Evolutionary conservation across 176 grass and related monocot genomes (phyloP), one percentile per base, ranked within the genome.

Genomic region (Calamus simplicifolius): DNA sequence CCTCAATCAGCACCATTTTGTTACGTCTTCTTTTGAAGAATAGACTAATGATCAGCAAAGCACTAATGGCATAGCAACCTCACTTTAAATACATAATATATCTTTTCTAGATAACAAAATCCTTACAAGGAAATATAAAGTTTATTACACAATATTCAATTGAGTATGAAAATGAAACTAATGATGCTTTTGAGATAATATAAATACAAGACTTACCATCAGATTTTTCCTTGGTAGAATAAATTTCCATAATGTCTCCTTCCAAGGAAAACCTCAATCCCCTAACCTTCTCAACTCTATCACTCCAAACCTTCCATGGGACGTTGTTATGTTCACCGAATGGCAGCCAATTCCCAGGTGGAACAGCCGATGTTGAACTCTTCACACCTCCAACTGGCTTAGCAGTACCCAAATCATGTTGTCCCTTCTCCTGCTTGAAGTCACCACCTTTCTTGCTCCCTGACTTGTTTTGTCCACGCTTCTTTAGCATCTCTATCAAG

Each of bases 271-370:
- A 97, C 62, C 93, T 88, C 61, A 80, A 82, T 13, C 28, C 63
- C 66, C 81, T 85, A 67, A 85, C 73, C 29, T 48, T 75, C 73
- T 97, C 87, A 50, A 97, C 87, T 83, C 93, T 97, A 62, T 78
- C 66, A 30, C 84, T 97, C 93, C 93, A 97, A 19, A 19, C 64
- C 74, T 78, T 85, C 93, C 93, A 97, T 59, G 76, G 78, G 68
- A 60, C 48, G 58, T 71, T 74, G 66, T 31, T 66, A 21, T 77
- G 64, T 73, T 78, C 78, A 73, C 48, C 57, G 48, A 53, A 38
- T 1, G 50, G 53, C 51, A 80, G 70, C 78, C 69, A 85, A 43
- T 80, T 73, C 38, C 55, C 66, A 63, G 75, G 69, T 25, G 51
- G 28, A 12, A 27, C 18, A 5, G 52, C 56, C 56, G 55, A 48